Evolutionary conservation across 768 basidiomycete genomes (phyloP).

Genomic region (Mrakia gelida): DNA sequence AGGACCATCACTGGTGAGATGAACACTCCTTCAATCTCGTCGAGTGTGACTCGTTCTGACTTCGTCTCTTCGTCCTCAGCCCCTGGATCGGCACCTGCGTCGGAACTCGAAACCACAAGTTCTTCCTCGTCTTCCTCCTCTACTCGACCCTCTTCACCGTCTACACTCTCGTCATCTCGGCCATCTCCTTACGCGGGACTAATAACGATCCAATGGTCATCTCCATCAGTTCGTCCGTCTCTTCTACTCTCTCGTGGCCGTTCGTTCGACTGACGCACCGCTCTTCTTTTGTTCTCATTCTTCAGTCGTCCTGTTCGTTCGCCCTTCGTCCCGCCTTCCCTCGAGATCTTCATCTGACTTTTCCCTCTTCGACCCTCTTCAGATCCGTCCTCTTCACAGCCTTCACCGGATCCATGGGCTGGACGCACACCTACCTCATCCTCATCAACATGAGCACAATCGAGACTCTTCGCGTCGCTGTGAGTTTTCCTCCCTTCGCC

Average conservation of each 20-base stretch:
- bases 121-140: slow-evolving; percentile 19
- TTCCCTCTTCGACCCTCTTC: not conserved
- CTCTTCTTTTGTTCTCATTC: not conserved
- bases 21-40: not conserved
- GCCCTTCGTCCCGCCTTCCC: not conserved
- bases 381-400: slow-evolving; percentile 26
- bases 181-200: not conserved
- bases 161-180: slow-evolving; percentile 20
- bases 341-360: not conserved
- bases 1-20: not conserved
- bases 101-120: slow-evolving; percentile 10
- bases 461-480: slow-evolving; percentile 10
- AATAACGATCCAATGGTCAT: slow-evolving; percentile 19
- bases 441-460: slow-evolving; percentile 25
- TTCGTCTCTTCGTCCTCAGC: not conserved
- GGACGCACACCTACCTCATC: slow-evolving; percentile 13
- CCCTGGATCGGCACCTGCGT: not conserved
- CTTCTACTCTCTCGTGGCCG: not conserved
- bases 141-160: slow-evolving; percentile 23
- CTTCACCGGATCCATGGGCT: not conserved
- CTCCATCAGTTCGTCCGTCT: slow-evolving; percentile 23
- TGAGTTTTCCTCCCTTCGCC: not conserved
- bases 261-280: not conserved
- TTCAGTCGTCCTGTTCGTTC: slow-evolving; percentile 3
- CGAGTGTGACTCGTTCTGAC: too few relatives aligned